Percentiles rank a stretch among this genome's conserved stretches.
These are phyloP conservation scores for Penicillium sp. DNA, from an alignment of 2,329 filamentous ascomycete species.

Conservation along the genomic window DNA sequence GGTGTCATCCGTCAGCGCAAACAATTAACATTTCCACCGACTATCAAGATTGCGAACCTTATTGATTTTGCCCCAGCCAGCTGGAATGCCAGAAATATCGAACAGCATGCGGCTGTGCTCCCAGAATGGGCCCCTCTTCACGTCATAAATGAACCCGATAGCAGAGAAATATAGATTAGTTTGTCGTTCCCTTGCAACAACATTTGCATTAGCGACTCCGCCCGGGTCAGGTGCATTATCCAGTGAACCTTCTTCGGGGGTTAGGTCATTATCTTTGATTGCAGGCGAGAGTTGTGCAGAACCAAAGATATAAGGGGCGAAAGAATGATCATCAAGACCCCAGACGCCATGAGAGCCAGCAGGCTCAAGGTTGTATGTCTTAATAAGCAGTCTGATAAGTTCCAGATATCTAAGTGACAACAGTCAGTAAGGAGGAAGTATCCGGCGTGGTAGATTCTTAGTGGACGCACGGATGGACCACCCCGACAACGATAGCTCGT, in stretches of 20 bases:
- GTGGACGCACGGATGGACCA: constrained; percentile 73
- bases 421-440: constrained; percentile 12
- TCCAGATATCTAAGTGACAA: constrained; percentile 63
- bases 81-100: constrained; percentile 86
- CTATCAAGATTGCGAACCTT: constrained; percentile 52
- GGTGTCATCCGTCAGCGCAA: neutral
- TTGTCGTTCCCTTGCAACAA: constrained; percentile 64
- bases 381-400: constrained; percentile 77
- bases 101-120: constrained; percentile 92
- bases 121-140: constrained; percentile 96
- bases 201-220: constrained; percentile 63
- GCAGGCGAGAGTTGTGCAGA: constrained; percentile 84
- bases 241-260: constrained; percentile 77
- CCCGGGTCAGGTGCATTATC: constrained; percentile 67
- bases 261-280: constrained; percentile 61
- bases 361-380: constrained; percentile 89
- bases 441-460: neutral
- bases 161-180: constrained; percentile 91
- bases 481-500: constrained; percentile 73
- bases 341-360: constrained; percentile 96
- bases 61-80: constrained; percentile 99
- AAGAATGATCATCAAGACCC: constrained; percentile 97
- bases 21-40: neutral
- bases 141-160: constrained; percentile 94
- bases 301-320: constrained; percentile 90